phyloP scores from a whole-genome alignment of 1,284 basidiomycete genomes.

The Puccinia triticina region DNA sequence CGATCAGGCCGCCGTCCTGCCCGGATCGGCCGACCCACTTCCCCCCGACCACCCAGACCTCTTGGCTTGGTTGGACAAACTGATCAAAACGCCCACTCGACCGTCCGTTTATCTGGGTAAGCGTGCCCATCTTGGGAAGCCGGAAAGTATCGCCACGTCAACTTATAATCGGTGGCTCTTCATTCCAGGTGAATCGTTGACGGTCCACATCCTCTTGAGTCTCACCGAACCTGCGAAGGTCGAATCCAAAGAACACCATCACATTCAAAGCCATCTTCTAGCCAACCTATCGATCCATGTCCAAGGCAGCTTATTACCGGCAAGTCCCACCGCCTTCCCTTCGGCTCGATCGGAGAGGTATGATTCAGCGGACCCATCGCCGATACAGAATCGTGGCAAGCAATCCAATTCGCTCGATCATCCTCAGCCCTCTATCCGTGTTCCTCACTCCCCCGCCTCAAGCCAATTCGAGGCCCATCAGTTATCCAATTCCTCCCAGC shows the following conservation, averaged over 20 bases:
- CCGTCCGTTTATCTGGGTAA: constrained; percentile 10
- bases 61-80: not conserved
- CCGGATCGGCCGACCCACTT: not conserved
- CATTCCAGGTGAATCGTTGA: constrained; percentile 9
- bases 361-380: not conserved
- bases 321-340: not conserved
- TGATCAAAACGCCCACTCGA: not conserved
- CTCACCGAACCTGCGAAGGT: constrained; percentile 4
- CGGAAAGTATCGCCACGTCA: no score
- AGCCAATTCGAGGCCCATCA: not conserved
- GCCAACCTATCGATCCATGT: not conserved
- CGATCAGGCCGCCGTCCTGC: not conserved
- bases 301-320: not conserved
- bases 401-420: not conserved
- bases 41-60: not conserved
- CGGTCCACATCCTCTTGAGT: constrained; percentile 16
- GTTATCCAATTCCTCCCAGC: not conserved
- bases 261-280: constrained; percentile 7
- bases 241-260: not conserved
- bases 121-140: not conserved
- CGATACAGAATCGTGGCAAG: not conserved
- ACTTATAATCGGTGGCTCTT: not conserved
- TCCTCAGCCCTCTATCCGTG: not conserved
- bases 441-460: not conserved
- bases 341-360: not conserved